Percentiles rank a stretch among this genome's conserved stretches.
Conservation (phyloP, 2,329 filamentous ascomycete species). For the Verticillium alfalfae region DNA sequence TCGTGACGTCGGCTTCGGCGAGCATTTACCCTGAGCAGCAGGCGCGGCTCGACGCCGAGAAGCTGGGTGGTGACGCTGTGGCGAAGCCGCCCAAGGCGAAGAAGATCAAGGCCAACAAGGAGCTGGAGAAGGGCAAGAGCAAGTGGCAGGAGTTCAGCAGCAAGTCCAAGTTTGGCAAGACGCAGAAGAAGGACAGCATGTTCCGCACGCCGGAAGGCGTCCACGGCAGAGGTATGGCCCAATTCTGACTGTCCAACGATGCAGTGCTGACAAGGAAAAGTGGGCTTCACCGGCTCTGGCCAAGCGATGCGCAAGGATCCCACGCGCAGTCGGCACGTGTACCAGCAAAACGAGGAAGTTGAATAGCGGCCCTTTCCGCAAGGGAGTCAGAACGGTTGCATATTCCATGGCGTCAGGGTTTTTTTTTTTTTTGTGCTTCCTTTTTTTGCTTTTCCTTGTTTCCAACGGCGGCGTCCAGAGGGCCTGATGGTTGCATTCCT, state of each 20-base stretch:
- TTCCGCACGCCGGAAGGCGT: slow-evolving; percentile 87
- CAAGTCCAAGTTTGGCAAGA: slow-evolving; percentile 66
- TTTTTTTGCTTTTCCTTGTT: background rate
- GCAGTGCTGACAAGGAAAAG: slow-evolving; percentile 36
- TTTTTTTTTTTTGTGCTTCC: background rate
- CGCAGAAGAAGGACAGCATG: slow-evolving; percentile 87
- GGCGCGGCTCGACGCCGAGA: slow-evolving; percentile 52
- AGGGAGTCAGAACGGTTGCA: background rate
- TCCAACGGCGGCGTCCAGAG: background rate
- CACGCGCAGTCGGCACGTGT: slow-evolving; percentile 75
- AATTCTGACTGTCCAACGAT: background rate
- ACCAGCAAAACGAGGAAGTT: slow-evolving; percentile 70
- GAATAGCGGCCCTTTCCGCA: slow-evolving; percentile 43
- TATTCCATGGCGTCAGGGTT: slow-evolving; percentile 11
- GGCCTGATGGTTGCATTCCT: slow-evolving; percentile 16
- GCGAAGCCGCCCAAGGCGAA: slow-evolving; percentile 74
- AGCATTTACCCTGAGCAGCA: slow-evolving; percentile 50
- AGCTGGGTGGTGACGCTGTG: slow-evolving; percentile 57
- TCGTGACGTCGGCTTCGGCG: slow-evolving; percentile 51
- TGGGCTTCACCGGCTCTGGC: slow-evolving; percentile 93
- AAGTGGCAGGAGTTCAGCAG: slow-evolving; percentile 93
- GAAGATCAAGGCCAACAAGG: slow-evolving; percentile 86
- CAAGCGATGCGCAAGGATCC: slow-evolving; percentile 94
- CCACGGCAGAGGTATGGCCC: slow-evolving; percentile 69
- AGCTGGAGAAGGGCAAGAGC: slow-evolving; percentile 82